Evolutionary conservation across 2,329 filamentous ascomycete genomes (phyloP), one percentile per base, ranked within the genome.

Genomic region (Phaeoacremonium minimum): DNA sequence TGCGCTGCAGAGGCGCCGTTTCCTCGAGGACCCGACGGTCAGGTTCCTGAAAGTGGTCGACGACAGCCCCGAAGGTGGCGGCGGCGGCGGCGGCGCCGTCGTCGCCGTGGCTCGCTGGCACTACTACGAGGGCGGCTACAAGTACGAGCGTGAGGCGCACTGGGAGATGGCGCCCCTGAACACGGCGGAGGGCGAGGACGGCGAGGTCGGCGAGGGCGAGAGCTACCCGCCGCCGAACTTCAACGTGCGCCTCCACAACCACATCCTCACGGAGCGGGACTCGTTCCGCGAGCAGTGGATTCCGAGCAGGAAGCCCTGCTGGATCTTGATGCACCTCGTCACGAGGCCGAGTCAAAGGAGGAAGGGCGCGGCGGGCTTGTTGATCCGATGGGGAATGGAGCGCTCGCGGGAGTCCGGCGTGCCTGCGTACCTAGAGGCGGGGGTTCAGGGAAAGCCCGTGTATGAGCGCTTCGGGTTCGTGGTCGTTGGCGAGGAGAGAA

Each of bases 291-390:
- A 32, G 28, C n/a, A 20, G 17, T 48, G 46, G 46, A 37, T 44
- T 3, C 26, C 29, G 5, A 20, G 15, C n/a, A 31, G 33, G 18
- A 13, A 32, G 17, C 40, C 46, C 2, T 46, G 42, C 28, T 48
- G 44, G 46, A 42, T 48, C 14, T 13, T 48, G 38, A 48, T 46
- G 46, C 46, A 48, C 39, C 34, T 48, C 22, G 43, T 47, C 13
- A 48, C 46, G 8, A 29, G 37, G 4, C 18, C 40, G 6, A 45
- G 42, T 4, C 37, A 36, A n/a, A 20, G 37, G 7, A 32, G 37
- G 15, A 26, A 33, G n/a, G 37, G 37, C 18, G 37, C 37, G 13
- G 37, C 37, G 12, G 18, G 37, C n/a, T n/a, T n/a, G n/a, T n/a
- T n/a, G n/a, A n/a, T n/a, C n/a, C n/a, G n/a, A n/a, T n/a, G n/a